Evolutionary conservation across 108 stramenopile genomes (phyloP).

Genomic region (Pseudonitzschia multistriata): DNA sequence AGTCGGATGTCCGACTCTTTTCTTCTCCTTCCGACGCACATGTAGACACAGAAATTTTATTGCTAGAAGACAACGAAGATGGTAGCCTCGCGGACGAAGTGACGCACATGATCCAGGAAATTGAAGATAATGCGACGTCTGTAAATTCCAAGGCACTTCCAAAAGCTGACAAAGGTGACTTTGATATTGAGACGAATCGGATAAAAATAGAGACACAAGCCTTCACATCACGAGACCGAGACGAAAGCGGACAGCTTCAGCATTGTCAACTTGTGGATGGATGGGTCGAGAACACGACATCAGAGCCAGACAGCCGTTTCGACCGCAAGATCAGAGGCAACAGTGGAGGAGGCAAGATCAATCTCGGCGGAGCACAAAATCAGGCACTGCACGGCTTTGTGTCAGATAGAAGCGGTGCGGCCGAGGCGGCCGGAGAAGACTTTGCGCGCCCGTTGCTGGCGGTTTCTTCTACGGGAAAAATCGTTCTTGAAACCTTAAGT

Average conservation of each 20-base stretch:
- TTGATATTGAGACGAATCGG: background rate
- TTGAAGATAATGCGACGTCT: conserved; percentile 3
- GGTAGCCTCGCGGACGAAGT: conserved; percentile 17
- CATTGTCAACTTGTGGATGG: conserved; percentile 56
- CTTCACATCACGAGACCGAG: conserved; percentile 14
- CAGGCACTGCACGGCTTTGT: conserved; percentile 77
- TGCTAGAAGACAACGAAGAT: conserved; percentile 50
- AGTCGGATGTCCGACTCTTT: conserved; percentile 68
- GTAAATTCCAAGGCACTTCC: background rate
- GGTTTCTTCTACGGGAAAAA: conserved; percentile 54
- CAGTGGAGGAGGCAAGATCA: conserved; percentile 68
- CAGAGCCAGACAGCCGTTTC: conserved; percentile 88
- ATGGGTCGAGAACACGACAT: conserved; percentile 70
- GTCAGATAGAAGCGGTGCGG: background rate
- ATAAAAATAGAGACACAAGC: conserved; percentile 16
- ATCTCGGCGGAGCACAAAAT: conserved; percentile 66
- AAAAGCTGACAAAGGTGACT: background rate
- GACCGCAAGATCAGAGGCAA: conserved; percentile 51
- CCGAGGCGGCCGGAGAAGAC: conserved; percentile 4
- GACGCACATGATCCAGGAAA: background rate
- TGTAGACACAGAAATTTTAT: conserved; percentile 31
- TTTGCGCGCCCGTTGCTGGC: conserved; percentile 56
- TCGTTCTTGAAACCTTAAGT: conserved; percentile 74
- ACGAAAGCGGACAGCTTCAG: conserved; percentile 12
- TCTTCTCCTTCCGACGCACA: conserved; percentile 17